Conservation (phyloP, 2,329 filamentous ascomycete species). For the Madurella fahalii region DNA sequence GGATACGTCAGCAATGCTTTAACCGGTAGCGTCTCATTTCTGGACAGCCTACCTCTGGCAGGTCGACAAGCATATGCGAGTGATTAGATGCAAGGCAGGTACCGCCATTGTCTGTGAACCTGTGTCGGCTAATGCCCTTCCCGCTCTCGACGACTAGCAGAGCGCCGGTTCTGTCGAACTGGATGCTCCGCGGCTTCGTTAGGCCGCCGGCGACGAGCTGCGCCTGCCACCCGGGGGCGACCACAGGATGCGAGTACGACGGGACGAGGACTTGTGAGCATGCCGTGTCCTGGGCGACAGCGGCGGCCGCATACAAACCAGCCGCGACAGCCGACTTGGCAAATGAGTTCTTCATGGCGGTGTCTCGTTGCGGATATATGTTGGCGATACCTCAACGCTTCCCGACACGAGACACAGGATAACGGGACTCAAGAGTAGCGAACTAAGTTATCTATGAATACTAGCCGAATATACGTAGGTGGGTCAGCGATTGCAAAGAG, state of each 20-base stretch:
- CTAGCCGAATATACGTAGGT: too few relatives aligned
- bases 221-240: slow-evolving; percentile 42
- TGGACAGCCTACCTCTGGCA: slow-evolving; percentile 32
- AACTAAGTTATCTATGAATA: too few relatives aligned
- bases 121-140: slow-evolving; percentile 40
- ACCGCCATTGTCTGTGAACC: slow-evolving; percentile 39
- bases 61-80: slow-evolving; percentile 35
- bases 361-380: not conserved
- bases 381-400: too few relatives aligned
- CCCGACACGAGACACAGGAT: too few relatives aligned
- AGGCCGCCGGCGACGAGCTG: slow-evolving; percentile 41
- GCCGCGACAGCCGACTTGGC: slow-evolving; percentile 14
- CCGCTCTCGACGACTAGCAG: slow-evolving; percentile 44
- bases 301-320: slow-evolving; percentile 17
- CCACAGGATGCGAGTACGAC: slow-evolving; percentile 34
- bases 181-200: slow-evolving; percentile 40
- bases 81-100: slow-evolving; percentile 38
- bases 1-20: not conserved
- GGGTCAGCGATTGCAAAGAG: not conserved
- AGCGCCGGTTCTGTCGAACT: slow-evolving; percentile 42
- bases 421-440: too few relatives aligned
- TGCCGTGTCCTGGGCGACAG: slow-evolving; percentile 11
- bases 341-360: slow-evolving; percentile 16
- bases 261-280: slow-evolving; percentile 37
- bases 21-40: not conserved